Evolutionary conservation across 1,284 basidiomycete genomes (phyloP), one percentile per base, ranked within the genome.

Genomic region (Somion occarium): DNA sequence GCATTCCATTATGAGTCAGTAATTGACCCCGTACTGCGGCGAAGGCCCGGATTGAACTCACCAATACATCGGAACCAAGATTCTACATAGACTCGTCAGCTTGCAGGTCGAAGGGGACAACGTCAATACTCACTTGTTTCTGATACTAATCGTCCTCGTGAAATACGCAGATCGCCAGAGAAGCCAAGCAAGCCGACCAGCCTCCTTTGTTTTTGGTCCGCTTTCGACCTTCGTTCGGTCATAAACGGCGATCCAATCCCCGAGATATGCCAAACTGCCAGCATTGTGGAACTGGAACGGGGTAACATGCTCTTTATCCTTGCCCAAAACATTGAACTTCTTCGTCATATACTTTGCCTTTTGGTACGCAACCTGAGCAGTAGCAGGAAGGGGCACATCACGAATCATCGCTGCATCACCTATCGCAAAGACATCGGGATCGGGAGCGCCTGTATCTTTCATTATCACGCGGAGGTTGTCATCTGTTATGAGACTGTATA

Each of bases 331-430:
- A 67, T 88, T 88, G 46, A 93, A 72, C 61, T 82, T 82, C 60
- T 82, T 83, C 45, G 75, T 75, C 38, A 91, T 66, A 63, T 91
- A 91, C 58, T 78, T 82, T 1, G 82, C 91, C 69, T 91, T 85
- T 65, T 93, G 90, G 55, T 82, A 82, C 2, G 91, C 91, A 24
- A 93, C 91, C 77, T 92, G 89, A 15, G 89, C 88, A 20, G 89
- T 91, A 1, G 93, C 91, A 5, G 93, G 93, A 3, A 94, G 74
- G 26, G 78, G 72, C 11, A 79, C 76, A 52, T 77, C 74, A 20
- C 76, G 72, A 34, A 87, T 79, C 25, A 74, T 77, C 1, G 83
- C 79, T 47, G 87, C 83, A 64, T 95, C 93, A 3, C 93, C 92
- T 50, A 94, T 86, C 12, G 85, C 91, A 73, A 83, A 93, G 1